phyloP scores from a whole-genome alignment of 2,329 filamentous ascomycete species.

The Verticillium isaacii region DNA sequence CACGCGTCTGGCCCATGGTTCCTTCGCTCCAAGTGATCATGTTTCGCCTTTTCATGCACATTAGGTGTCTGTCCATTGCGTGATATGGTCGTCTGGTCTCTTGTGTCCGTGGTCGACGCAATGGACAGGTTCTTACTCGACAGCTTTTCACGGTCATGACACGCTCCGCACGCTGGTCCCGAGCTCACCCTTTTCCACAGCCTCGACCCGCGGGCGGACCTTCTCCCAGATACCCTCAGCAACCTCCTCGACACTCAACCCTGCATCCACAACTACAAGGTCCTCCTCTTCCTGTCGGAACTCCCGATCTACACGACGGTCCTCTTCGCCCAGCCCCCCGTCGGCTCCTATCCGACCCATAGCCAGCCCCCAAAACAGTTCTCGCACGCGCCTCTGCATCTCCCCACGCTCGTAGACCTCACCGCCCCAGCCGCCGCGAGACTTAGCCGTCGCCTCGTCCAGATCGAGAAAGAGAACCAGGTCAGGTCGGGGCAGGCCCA shows the following conservation, averaged over 20 bases:
- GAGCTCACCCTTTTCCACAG: constrained; percentile 44
- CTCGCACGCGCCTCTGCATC: constrained; percentile 76
- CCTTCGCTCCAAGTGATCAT: too few species aligned
- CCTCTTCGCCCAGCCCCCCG: constrained; percentile 16
- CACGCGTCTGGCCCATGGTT: too few species aligned
- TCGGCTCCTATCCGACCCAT: constrained; percentile 37
- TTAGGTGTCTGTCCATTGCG: too few species aligned
- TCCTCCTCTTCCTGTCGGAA: constrained; percentile 49
- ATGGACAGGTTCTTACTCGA: not conserved
- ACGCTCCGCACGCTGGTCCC: constrained; percentile 41
- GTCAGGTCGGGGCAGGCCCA: constrained; percentile 83
- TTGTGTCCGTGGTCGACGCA: too few species aligned
- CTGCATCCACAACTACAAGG: constrained; percentile 50
- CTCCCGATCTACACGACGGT: constrained; percentile 16
- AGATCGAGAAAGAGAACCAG: constrained; percentile 84
- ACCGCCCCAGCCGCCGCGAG: constrained; percentile 78
- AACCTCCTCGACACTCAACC: constrained; percentile 50
- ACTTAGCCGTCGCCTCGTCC: constrained; percentile 64
- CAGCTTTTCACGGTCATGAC: not conserved
- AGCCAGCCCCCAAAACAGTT: constrained; percentile 61
- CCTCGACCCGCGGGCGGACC: constrained; percentile 40
- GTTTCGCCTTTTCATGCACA: too few species aligned
- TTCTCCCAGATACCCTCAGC: constrained; percentile 50
- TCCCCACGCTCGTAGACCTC: constrained; percentile 84
- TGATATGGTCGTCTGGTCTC: too few species aligned